phyloP scores from a whole-genome alignment of 2,329 filamentous ascomycete genomes.

The Monilinia aucupariae region DNA sequence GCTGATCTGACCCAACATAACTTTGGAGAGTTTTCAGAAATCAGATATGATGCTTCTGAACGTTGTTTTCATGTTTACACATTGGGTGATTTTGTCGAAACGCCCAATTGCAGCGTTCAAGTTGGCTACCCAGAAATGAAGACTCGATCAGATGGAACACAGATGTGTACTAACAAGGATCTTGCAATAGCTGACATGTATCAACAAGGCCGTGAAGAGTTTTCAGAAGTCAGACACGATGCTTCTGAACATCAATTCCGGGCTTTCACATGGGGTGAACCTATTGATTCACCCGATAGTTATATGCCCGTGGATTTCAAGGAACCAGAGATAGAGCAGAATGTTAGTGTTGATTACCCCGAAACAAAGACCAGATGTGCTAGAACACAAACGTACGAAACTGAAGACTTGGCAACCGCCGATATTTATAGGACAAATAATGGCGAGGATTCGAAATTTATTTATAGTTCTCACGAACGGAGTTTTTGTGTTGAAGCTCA shows the following conservation, averaged over 20 bases:
- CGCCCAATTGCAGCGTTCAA: not conserved
- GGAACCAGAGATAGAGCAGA: not conserved
- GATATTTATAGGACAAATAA: not conserved
- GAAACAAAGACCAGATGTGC: slow-evolving; percentile 16
- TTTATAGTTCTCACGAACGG: not conserved
- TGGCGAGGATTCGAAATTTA: not conserved
- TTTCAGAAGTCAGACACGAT: slow-evolving; percentile 4
- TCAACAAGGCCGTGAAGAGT: not conserved
- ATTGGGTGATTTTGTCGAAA: not conserved
- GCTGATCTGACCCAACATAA: not conserved
- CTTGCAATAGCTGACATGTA: not conserved
- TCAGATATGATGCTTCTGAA: slow-evolving; percentile 9
- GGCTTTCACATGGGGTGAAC: not conserved
- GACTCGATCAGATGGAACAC: slow-evolving; percentile 13
- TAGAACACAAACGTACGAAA: not conserved
- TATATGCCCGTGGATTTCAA: not conserved
- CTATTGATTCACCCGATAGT: not conserved
- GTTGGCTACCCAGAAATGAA: slow-evolving; percentile 12
- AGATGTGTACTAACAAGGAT: not conserved
- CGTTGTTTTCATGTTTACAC: not conserved
- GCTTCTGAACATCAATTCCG: not conserved
- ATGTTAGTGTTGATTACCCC: not conserved
- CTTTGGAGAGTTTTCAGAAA: slow-evolving; percentile 3
- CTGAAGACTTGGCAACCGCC: not conserved
- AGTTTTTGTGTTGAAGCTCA: not conserved